Conservation (phyloP, 2,329 filamentous ascomycete genomes). For the Alternaria sp. region DNA sequence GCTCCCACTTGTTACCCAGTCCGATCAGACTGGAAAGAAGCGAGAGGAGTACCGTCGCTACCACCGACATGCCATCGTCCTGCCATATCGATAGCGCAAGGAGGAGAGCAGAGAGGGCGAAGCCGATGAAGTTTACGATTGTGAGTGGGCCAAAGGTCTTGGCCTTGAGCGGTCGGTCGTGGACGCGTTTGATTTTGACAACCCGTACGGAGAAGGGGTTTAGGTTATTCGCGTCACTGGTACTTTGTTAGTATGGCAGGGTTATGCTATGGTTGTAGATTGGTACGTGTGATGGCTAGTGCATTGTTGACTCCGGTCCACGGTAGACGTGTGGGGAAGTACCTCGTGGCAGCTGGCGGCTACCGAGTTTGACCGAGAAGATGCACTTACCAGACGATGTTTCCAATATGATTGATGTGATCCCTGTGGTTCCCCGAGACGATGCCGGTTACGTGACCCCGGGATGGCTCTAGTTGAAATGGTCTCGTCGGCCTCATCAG, state of each 20-base stretch:
- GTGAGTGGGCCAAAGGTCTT: conserved; percentile 55
- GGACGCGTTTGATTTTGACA: conserved; percentile 46
- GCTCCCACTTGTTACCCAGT: conserved; percentile 57
- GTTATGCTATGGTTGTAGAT: not conserved
- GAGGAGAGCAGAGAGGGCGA: conserved; percentile 50
- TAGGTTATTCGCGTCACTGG: conserved; percentile 46
- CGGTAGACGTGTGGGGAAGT: conserved; percentile 14
- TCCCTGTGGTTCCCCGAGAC: conserved; percentile 56
- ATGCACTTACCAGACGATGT: conserved; percentile 51
- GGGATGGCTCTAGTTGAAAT: conserved; percentile 48
- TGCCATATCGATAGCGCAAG: conserved; percentile 53
- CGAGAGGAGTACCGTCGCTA: conserved; percentile 57
- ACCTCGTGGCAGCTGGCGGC: not conserved
- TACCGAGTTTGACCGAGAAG: not conserved
- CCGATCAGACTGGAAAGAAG: conserved; percentile 58
- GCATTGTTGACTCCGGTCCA: conserved; percentile 1
- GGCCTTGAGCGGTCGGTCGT: conserved; percentile 48
- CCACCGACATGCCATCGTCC: conserved; percentile 58
- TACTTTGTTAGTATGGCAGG: not conserved
- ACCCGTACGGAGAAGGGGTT: conserved; percentile 50
- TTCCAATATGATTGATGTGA: conserved; percentile 57
- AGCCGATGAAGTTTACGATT: conserved; percentile 54
- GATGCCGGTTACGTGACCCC: conserved; percentile 53
- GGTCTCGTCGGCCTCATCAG: conserved; percentile 55
- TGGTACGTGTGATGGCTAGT: not conserved